phyloP scores from a whole-genome alignment of 192 early-diverging fungal species.

The Coemansia sp. region DNA sequence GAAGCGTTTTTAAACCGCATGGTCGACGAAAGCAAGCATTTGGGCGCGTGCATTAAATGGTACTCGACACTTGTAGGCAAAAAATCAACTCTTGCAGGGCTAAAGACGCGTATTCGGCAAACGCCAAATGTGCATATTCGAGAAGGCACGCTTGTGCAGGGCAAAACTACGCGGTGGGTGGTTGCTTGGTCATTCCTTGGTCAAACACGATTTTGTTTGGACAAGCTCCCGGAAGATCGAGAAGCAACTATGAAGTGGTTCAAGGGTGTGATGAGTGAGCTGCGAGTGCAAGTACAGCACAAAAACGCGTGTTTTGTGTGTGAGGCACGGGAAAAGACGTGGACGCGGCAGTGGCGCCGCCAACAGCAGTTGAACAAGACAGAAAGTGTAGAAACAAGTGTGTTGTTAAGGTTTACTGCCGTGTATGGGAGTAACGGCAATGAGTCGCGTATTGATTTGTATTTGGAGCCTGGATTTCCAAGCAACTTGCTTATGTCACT shows the following conservation, averaged over 20 bases:
- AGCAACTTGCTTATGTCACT: slow-evolving; percentile 32
- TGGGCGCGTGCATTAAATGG: slow-evolving; percentile 61
- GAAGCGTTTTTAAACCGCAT: slow-evolving; percentile 66
- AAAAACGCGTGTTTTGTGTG: neutral
- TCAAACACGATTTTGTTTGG: slow-evolving; percentile 15
- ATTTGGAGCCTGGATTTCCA: slow-evolving; percentile 12
- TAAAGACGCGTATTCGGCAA: slow-evolving; percentile 10
- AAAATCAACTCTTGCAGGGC: slow-evolving; percentile 48
- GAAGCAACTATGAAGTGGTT: slow-evolving; percentile 12
- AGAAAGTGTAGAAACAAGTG: neutral
- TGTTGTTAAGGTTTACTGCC: slow-evolving; percentile 41
- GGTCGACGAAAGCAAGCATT: slow-evolving; percentile 63
- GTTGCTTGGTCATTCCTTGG: slow-evolving; percentile 44
- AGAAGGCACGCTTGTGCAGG: slow-evolving; percentile 24
- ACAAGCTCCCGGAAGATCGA: neutral
- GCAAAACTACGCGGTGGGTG: slow-evolving; percentile 41
- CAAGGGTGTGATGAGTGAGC: neutral
- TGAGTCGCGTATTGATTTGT: slow-evolving; percentile 1
- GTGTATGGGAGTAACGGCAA: neutral
- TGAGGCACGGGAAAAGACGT: slow-evolving; percentile 18
- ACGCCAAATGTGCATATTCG: slow-evolving; percentile 10
- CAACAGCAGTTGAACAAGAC: neutral
- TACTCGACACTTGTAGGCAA: slow-evolving; percentile 79
- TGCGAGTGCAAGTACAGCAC: neutral
- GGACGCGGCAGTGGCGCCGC: slow-evolving; percentile 32